Conservation (phyloP, 306 rosid genomes). For the Datisca glomerata region DNA sequence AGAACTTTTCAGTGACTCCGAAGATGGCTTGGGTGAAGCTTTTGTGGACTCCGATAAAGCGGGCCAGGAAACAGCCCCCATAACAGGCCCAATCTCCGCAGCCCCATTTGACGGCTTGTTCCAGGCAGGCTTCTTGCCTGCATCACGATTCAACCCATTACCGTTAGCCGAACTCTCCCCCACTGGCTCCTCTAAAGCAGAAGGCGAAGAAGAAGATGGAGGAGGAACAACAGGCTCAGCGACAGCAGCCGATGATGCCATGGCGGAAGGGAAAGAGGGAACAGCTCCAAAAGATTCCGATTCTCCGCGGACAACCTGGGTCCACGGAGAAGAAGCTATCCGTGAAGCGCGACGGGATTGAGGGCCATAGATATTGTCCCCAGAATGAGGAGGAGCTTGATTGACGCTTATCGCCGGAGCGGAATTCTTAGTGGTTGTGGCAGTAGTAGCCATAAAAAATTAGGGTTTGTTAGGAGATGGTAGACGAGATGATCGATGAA, state of each 20-base stretch:
- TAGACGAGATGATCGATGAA: slow-evolving; percentile 40
- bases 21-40: slow-evolving; percentile 31
- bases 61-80: slow-evolving; percentile 68
- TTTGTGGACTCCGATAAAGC: slow-evolving; percentile 49
- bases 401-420: slow-evolving; percentile 9
- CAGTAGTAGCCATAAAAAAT: slow-evolving; percentile 31
- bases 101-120: slow-evolving; percentile 53
- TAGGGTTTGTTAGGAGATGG: slow-evolving; percentile 31
- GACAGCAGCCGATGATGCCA: slow-evolving; percentile 11
- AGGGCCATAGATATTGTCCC: slow-evolving; percentile 18
- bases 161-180: slow-evolving; percentile 31
- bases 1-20: slow-evolving; percentile 41
- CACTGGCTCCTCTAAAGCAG: slow-evolving; percentile 24
- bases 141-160: slow-evolving; percentile 19
- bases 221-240: slow-evolving; percentile 17
- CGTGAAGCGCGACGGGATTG: slow-evolving; percentile 31
- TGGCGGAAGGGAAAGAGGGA: slow-evolving; percentile 18
- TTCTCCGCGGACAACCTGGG: slow-evolving; percentile 46
- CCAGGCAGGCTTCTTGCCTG: slow-evolving; percentile 60
- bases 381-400: slow-evolving; percentile 31
- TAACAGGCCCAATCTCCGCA: slow-evolving; percentile 43
- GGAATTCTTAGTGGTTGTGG: slow-evolving; percentile 9
- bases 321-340: slow-evolving; percentile 35
- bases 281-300: slow-evolving; percentile 32
- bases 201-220: slow-evolving; percentile 19